Evolutionary conservation across 148 eudicot species (phyloP).

Genomic region (Silene conica): DNA sequence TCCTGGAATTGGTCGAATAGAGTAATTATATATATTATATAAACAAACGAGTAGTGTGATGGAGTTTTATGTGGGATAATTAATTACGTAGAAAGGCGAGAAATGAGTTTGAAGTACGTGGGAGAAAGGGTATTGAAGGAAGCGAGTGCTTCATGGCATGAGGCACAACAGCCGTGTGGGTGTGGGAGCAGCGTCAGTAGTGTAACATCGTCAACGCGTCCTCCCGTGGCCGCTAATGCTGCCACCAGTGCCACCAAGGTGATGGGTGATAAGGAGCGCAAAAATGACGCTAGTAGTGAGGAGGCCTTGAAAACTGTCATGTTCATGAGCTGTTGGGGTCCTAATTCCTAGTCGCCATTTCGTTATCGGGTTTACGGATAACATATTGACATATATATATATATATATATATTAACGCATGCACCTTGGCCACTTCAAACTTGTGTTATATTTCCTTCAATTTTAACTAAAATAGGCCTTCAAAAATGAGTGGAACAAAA

Average conservation of each 20-base stretch:
- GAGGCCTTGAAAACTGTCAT: constrained; percentile 21
- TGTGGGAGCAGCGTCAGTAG: no score
- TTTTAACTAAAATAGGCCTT: no score
- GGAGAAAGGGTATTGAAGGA: constrained; percentile 13
- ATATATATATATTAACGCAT: no score
- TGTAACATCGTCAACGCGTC: background rate
- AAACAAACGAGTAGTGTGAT: background rate
- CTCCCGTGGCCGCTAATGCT: background rate
- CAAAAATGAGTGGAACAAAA: no score
- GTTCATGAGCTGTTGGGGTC: constrained; percentile 26
- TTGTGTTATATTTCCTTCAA: no score
- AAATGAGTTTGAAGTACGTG: constrained; percentile 9
- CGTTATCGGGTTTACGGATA: background rate
- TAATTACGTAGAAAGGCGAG: background rate
- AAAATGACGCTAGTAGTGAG: background rate
- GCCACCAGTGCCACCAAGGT: background rate
- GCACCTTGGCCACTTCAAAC: no score
- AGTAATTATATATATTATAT: background rate
- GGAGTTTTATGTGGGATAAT: background rate
- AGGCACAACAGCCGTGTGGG: background rate
- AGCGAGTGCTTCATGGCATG: constrained; percentile 10
- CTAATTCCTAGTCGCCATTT: constrained; percentile 4
- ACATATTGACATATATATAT: no score
- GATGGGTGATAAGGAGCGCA: background rate
- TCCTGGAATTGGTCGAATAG: no score